These are phyloP conservation scores for Colletotrichum australisinense DNA, from an alignment of 2,329 filamentous ascomycete genomes.

Conservation along the genomic window DNA sequence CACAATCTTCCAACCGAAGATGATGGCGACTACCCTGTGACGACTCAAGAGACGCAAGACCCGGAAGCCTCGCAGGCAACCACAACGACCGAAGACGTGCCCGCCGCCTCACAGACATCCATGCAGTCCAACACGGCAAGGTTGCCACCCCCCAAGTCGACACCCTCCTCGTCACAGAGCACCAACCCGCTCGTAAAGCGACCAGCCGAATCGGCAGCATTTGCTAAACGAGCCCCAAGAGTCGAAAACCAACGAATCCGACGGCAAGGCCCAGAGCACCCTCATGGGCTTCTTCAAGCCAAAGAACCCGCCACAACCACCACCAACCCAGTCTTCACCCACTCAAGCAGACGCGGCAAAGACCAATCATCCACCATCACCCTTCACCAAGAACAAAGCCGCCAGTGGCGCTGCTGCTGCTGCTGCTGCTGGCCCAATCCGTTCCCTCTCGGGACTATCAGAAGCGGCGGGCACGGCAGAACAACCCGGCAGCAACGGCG, in stretches of 20 bases:
- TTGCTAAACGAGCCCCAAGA: slow-evolving; percentile 48
- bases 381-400: neutral
- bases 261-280: slow-evolving; percentile 60
- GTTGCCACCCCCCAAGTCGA: slow-evolving; percentile 47
- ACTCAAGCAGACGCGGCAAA: neutral
- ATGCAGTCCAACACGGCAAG: slow-evolving; percentile 14
- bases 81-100: neutral
- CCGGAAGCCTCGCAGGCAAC: neutral
- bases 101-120: slow-evolving; percentile 12
- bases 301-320: slow-evolving; percentile 47
- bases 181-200: slow-evolving; percentile 34
- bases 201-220: slow-evolving; percentile 26
- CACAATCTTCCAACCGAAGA: neutral
- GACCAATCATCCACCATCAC: neutral
- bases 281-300: slow-evolving; percentile 85
- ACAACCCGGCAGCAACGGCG: too few relatives aligned
- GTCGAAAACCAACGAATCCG: slow-evolving; percentile 41
- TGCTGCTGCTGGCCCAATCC: neutral
- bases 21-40: neutral
- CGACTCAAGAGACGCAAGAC: neutral
- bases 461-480: neutral
- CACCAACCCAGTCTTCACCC: neutral
- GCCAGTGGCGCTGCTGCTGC: neutral
- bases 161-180: slow-evolving; percentile 8
- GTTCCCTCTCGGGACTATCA: slow-evolving; percentile 4